These are phyloP conservation scores for Mucor plumbeus DNA, from an alignment of 371 early-diverging fungal genomes.

Conservation along the genomic window DNA sequence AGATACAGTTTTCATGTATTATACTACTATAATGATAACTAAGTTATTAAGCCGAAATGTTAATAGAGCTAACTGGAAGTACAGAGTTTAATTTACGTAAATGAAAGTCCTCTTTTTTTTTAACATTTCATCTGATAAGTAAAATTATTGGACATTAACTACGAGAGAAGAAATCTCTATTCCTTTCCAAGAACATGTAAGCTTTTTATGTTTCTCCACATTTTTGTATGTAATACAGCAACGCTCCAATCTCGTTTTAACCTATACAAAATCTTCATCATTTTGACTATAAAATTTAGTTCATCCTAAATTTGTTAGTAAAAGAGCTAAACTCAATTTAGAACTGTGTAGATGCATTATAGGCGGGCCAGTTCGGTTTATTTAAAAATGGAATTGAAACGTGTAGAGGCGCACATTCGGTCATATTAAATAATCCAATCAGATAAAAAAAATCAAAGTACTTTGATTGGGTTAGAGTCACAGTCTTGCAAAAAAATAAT, in stretches of 20 bases:
- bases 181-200: too few species aligned
- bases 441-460: slow-evolving; percentile 6
- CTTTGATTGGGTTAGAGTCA: slow-evolving; percentile 17
- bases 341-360: background rate
- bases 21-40: too few species aligned
- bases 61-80: too few species aligned
- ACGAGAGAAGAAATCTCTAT: too few species aligned
- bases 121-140: too few species aligned
- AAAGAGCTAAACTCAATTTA: background rate
- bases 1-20: too few species aligned
- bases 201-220: too few species aligned
- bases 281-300: background rate
- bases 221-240: background rate
- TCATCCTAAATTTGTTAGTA: background rate
- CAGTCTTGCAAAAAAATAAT: slow-evolving; percentile 7
- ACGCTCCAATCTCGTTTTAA: background rate
- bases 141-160: too few species aligned
- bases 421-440: slow-evolving; percentile 8
- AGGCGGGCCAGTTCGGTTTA: slow-evolving; percentile 17
- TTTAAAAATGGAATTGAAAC: background rate
- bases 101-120: too few species aligned
- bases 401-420: background rate
- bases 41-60: too few species aligned
- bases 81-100: too few species aligned
- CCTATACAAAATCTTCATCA: background rate